These are phyloP conservation scores for Euphorbia peplus DNA, from an alignment of 345 rosid species.

Conservation along the genomic window DNA sequence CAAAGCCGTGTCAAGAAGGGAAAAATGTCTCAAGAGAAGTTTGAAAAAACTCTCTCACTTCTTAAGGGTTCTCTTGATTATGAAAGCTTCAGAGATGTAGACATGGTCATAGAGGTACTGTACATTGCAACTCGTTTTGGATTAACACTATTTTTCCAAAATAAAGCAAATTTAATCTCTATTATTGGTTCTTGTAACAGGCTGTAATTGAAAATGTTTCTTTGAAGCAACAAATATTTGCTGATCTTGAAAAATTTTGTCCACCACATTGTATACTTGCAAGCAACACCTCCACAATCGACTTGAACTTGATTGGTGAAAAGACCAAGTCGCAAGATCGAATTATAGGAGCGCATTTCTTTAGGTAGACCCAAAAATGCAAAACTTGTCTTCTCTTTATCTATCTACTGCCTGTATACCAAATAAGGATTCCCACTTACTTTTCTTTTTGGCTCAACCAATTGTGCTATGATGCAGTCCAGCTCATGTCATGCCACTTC, in stretches of 20 bases:
- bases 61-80: conserved; percentile 79
- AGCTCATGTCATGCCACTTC: conserved; percentile 93
- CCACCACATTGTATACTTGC: conserved; percentile 88
- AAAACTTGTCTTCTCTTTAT: not conserved
- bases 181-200: conserved; percentile 46
- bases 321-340: conserved; percentile 73
- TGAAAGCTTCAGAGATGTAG: conserved; percentile 82
- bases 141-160: conserved; percentile 5
- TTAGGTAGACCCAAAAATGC: conserved; percentile 51
- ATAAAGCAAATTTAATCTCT: conserved; percentile 9
- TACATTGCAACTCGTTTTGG: conserved; percentile 3
- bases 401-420: not conserved
- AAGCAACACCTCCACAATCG: conserved; percentile 93
- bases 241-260: conserved; percentile 87
- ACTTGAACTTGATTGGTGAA: conserved; percentile 82
- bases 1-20: conserved; percentile 89
- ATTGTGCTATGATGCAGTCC: conserved; percentile 57
- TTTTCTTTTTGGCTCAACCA: conserved; percentile 15
- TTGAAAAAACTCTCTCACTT: conserved; percentile 71
- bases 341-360: conserved; percentile 95
- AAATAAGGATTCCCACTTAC: not conserved
- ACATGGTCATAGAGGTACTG: conserved; percentile 92
- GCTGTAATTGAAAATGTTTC: conserved; percentile 88
- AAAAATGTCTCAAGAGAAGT: conserved; percentile 70
- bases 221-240: conserved; percentile 92